These are phyloP conservation scores for Tilletia indica DNA, from an alignment of 1,284 basidiomycete species.

Conservation along the genomic window DNA sequence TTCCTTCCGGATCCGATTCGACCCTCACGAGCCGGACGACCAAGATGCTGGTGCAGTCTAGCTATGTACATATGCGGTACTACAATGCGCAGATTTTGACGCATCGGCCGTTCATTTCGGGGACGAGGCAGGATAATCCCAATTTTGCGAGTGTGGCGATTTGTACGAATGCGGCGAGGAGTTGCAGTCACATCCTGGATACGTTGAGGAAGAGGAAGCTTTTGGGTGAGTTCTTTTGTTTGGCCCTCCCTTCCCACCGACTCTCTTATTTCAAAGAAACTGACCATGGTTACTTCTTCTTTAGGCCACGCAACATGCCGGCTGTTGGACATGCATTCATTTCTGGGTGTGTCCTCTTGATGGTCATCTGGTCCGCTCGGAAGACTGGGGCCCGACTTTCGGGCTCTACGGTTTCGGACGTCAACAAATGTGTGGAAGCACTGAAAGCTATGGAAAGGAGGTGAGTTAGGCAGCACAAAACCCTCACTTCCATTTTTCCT, in stretches of 20 bases:
- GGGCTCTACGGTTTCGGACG: conserved; percentile 36
- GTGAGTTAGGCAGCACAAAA: neutral
- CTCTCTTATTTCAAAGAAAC: neutral
- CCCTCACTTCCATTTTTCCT: neutral
- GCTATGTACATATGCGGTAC: conserved; percentile 38
- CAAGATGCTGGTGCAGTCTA: conserved; percentile 41
- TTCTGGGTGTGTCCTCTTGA: conserved; percentile 35
- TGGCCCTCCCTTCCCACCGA: neutral
- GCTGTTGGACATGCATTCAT: conserved; percentile 25
- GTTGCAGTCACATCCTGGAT: conserved; percentile 38
- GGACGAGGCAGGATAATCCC: conserved; percentile 35
- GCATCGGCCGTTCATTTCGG: conserved; percentile 49
- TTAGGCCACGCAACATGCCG: neutral
- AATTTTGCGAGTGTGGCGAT: conserved; percentile 51
- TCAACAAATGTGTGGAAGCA: conserved; percentile 39
- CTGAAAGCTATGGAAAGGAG: conserved; percentile 31
- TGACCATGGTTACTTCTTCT: neutral
- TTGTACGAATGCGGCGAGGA: conserved; percentile 47
- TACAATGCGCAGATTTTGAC: conserved; percentile 40
- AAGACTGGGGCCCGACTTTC: conserved; percentile 36
- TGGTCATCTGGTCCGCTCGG: conserved; percentile 44
- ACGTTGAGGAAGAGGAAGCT: conserved; percentile 34
- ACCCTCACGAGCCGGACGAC: conserved; percentile 37
- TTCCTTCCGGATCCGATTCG: conserved; percentile 41
- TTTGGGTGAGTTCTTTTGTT: conserved; percentile 26